A percentile compares a stretch with the other conserved stretches of the same genome.
These are phyloP conservation scores for Neofusicoccum ribis DNA, from an alignment of 2,329 filamentous ascomycete genomes.

Conservation along the genomic window DNA sequence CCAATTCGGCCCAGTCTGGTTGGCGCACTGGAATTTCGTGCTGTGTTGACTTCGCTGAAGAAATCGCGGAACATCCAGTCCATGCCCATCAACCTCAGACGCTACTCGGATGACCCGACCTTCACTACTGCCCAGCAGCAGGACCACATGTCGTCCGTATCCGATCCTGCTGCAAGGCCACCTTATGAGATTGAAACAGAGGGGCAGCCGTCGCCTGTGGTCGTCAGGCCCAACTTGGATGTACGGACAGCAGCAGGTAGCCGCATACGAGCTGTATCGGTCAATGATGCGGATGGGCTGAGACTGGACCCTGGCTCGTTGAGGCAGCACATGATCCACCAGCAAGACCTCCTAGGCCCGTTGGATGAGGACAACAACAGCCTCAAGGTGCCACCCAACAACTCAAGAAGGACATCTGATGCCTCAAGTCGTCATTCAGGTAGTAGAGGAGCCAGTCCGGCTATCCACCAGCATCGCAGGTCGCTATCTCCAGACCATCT, in stretches of 20 bases:
- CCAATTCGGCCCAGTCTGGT: slow-evolving; percentile 91
- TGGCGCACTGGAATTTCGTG: slow-evolving; percentile 89
- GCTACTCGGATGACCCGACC: slow-evolving; percentile 67
- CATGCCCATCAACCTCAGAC: slow-evolving; percentile 66
- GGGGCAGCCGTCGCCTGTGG: slow-evolving; percentile 23
- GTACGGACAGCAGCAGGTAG: slow-evolving; percentile 30
- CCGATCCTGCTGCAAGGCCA: slow-evolving; percentile 47
- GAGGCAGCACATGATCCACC: not conserved
- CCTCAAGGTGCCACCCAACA: slow-evolving; percentile 11
- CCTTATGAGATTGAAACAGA: slow-evolving; percentile 33
- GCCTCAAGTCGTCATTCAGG: slow-evolving; percentile 33
- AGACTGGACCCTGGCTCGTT: slow-evolving; percentile 43
- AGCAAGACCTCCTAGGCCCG: slow-evolving; percentile 35
- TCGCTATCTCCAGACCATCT: slow-evolving; percentile 31
- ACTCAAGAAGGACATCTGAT: slow-evolving; percentile 7
- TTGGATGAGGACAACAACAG: slow-evolving; percentile 30
- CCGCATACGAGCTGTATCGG: slow-evolving; percentile 57
- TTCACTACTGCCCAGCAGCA: slow-evolving; percentile 47
- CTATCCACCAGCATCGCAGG: slow-evolving; percentile 25
- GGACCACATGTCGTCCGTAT: slow-evolving; percentile 48
- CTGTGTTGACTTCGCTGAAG: slow-evolving; percentile 83
- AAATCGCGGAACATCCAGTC: slow-evolving; percentile 75
- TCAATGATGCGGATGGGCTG: slow-evolving; percentile 55
- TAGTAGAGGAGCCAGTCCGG: slow-evolving; percentile 32
- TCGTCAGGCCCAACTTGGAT: slow-evolving; percentile 30